Evolutionary conservation across 2,329 filamentous ascomycete genomes (phyloP), one percentile per base, ranked within the genome.

Genomic region (Bipolaris bicolor): DNA sequence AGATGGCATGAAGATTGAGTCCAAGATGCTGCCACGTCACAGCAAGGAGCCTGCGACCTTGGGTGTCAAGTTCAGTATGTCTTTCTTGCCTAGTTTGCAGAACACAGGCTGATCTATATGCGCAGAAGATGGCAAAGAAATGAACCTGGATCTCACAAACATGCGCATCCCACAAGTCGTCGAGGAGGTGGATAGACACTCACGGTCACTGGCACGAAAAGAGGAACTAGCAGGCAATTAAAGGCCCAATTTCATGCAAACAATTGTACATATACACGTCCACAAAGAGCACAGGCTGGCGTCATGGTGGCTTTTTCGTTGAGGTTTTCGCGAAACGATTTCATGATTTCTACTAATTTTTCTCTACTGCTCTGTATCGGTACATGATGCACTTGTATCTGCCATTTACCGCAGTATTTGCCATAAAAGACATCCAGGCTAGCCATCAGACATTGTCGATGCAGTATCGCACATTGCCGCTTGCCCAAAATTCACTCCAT

Each of bases 111-210:
- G 58, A 74, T 62, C 22, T 16, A 22, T 39, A 33, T 13, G 2
- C 43, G 53, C 74, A 96, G 91, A 97, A 83, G 95, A 97, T 73
- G 95, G 95, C 68, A 96, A 94, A 80, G 89, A 96, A 71, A 86
- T 98, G 81, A 86, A 87, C 33, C 84, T 98, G 37, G 88, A 97
- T 73, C 84, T 91, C 65, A 88, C 91, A 67, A 90, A 89, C 76
- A 82, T 93, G 79, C 90, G 88, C 67, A 93, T 98, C 73, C 90
- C 91, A 74, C 90, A 92, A 70, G 86, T 98, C 18, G 84, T 94
- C 56, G 90, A 92, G 76, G 92, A 98, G 78, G 88, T 97, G 43
- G 90, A 97, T 76, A 84, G 95, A 70, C 92, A 98, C 80, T 97
- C 92, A 49, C 86, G 95, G 65, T 82, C 83, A 66, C 79, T 98